Conservation (phyloP, 2,329 filamentous ascomycete species). For the Xylariaceae sp. region DNA sequence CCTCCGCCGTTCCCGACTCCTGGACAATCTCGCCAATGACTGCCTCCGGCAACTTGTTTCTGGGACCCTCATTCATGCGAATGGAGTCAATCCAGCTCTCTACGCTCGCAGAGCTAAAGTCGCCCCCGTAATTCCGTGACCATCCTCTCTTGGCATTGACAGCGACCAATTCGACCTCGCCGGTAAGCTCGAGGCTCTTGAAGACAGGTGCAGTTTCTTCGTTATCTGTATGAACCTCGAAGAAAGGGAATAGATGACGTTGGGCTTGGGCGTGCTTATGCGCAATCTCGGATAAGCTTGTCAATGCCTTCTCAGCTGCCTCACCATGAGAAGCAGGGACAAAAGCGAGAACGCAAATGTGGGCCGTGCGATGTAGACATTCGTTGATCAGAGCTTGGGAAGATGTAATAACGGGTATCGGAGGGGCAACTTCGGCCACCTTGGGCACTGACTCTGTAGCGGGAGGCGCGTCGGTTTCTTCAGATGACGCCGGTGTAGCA, state of each 20-base stretch:
- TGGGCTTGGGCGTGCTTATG: conserved; percentile 67
- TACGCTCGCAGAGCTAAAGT: conserved; percentile 58
- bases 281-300: conserved; percentile 66
- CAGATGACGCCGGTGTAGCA: conserved; percentile 34
- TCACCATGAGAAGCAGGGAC: conserved; percentile 52
- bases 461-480: conserved; percentile 37
- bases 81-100: conserved; percentile 91
- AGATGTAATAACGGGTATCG: conserved; percentile 63
- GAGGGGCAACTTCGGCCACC: conserved; percentile 53
- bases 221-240: conserved; percentile 63
- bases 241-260: conserved; percentile 77
- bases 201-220: conserved; percentile 53
- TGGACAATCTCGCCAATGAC: conserved; percentile 46
- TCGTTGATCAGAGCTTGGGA: conserved; percentile 60
- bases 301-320: conserved; percentile 54
- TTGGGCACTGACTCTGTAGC: conserved; percentile 42
- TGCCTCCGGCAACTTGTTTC: conserved; percentile 66
- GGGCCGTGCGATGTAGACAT: conserved; percentile 71
- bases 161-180: conserved; percentile 68
- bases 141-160: conserved; percentile 81
- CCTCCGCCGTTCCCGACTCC: conserved; percentile 35
- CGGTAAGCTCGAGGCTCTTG: conserved; percentile 57
- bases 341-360: conserved; percentile 78
- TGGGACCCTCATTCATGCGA: conserved; percentile 79
- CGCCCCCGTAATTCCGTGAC: conserved; percentile 70